Evolutionary conservation across 257 asterid genomes (phyloP).

Genomic region (Solanum neorickii): DNA sequence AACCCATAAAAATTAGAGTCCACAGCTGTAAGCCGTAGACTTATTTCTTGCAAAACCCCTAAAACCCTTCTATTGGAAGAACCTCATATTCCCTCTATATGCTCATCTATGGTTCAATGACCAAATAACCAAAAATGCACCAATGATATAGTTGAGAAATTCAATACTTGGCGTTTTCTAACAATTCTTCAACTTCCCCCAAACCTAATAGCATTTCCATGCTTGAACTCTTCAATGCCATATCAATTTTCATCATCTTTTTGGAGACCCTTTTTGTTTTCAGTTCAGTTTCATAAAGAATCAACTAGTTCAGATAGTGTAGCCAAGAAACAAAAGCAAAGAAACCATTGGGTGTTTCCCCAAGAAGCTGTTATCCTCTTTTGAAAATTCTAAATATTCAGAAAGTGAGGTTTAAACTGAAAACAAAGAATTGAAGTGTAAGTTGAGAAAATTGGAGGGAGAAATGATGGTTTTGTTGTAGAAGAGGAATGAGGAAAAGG

Average conservation of each 20-base stretch:
- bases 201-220: background rate
- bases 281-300: slow-evolving; percentile 11
- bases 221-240: background rate
- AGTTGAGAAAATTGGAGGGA: slow-evolving; percentile 35
- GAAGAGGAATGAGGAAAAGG: slow-evolving; percentile 1
- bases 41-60: background rate
- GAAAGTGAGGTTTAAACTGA: slow-evolving; percentile 6
- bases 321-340: background rate
- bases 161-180: background rate
- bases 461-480: slow-evolving; percentile 22
- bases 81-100: background rate
- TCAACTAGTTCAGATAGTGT: background rate
- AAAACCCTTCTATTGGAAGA: background rate
- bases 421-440: slow-evolving; percentile 12
- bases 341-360: slow-evolving; percentile 23
- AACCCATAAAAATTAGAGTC: background rate
- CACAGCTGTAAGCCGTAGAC: background rate
- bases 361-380: slow-evolving; percentile 34
- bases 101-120: background rate
- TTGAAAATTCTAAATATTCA: background rate
- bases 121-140: background rate
- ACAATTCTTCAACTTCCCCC: background rate
- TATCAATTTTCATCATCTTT: slow-evolving; percentile 6
- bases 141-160: background rate
- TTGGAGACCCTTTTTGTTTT: slow-evolving; percentile 25